These are phyloP conservation scores for Annona squamosa DNA, from an alignment of 164 flowering plant species.

Conservation along the genomic window DNA sequence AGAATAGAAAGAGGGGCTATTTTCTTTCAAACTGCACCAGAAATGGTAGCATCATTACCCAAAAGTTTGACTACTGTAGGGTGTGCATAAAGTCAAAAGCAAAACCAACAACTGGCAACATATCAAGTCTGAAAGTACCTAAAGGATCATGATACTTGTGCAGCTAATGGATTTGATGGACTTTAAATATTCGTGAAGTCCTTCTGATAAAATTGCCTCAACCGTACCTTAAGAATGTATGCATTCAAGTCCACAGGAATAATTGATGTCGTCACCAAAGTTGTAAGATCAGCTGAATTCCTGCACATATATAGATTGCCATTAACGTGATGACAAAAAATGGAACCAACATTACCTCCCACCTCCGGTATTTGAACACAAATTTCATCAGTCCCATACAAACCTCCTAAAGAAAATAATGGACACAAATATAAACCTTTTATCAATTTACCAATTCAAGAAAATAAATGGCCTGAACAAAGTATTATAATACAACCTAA, in stretches of 20 bases:
- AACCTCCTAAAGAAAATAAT: not conserved
- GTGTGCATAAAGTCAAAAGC: not conserved
- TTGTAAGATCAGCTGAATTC: conserved; percentile 60
- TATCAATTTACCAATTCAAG: no score
- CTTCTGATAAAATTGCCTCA: not conserved
- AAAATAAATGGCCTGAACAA: no score
- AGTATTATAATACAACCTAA: no score
- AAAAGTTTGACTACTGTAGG: no score
- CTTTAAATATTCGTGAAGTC: not conserved
- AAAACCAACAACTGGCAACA: not conserved
- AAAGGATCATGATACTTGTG: not conserved
- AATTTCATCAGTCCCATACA: not conserved
- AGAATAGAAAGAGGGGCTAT: no score
- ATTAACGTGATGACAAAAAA: not conserved
- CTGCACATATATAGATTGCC: conserved; percentile 31
- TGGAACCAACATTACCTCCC: not conserved
- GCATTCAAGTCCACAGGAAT: conserved; percentile 90
- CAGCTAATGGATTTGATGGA: not conserved
- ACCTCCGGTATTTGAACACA: not conserved
- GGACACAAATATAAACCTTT: no score
- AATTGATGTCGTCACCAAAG: conserved; percentile 68
- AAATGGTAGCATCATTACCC: no score
- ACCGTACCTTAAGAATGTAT: conserved; percentile 57
- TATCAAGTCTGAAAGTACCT: not conserved
- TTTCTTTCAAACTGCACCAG: no score